Evolutionary conservation across 2,329 filamentous ascomycete genomes (phyloP).

Genomic region (Mollisia scopiformis): DNA sequence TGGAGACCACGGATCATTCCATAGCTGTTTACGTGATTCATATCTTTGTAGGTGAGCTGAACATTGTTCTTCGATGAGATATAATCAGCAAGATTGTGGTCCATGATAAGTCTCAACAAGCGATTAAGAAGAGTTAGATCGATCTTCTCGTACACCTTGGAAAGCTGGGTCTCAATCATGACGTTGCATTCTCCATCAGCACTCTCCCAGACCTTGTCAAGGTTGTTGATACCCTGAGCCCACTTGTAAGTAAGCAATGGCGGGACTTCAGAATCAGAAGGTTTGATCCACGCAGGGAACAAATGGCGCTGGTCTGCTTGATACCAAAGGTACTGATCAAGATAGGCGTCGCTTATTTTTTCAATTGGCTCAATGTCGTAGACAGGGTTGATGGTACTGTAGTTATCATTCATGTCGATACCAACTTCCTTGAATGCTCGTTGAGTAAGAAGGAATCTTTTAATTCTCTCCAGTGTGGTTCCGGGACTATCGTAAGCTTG

Average conservation of each 20-base stretch:
- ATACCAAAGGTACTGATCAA: constrained; percentile 99
- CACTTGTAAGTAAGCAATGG: constrained; percentile 96
- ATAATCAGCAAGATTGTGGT: constrained; percentile 98
- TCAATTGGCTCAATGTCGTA: constrained; percentile 99
- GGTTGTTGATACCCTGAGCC: constrained; percentile 98
- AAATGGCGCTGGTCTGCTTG: constrained; percentile 96
- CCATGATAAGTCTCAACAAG: constrained; percentile 93
- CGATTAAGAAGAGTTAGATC: constrained; percentile 95
- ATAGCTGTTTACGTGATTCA: constrained; percentile 99
- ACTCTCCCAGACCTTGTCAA: constrained; percentile 93
- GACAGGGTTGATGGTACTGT: constrained; percentile 97
- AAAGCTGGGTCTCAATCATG: constrained; percentile 96
- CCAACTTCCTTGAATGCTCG: constrained; percentile 99
- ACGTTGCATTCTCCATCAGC: constrained; percentile 96
- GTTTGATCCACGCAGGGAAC: constrained; percentile 99
- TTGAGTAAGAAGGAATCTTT: constrained; percentile 95
- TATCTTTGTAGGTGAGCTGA: constrained; percentile 98
- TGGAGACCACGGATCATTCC: constrained; percentile 97
- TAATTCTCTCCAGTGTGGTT: constrained; percentile 93
- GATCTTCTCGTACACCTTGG: constrained; percentile 99
- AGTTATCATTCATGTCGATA: constrained; percentile 99
- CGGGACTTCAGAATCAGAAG: constrained; percentile 95
- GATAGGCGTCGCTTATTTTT: constrained; percentile 98
- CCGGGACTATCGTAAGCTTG: constrained; percentile 98
- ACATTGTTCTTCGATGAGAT: constrained; percentile 99